Conservation (phyloP, 179 eudicot species). For the Spergularia azorica region DNA sequence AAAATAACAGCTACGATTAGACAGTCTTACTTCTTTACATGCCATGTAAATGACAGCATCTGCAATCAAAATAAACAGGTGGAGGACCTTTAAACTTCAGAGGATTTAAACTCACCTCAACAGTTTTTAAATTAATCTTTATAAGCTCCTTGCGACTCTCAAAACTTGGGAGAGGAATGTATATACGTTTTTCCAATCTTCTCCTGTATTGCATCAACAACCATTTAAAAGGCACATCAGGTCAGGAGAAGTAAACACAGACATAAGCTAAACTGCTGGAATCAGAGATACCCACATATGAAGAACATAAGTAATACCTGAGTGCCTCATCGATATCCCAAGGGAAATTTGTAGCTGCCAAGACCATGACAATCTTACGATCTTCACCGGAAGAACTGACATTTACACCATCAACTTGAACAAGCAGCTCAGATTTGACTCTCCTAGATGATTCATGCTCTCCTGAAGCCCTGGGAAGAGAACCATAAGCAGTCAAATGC, state of each 20-base stretch:
- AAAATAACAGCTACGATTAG: background rate
- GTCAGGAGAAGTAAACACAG: background rate
- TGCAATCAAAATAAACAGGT: background rate
- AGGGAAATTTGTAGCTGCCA: conserved; percentile 98
- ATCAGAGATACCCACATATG: conserved; percentile 9
- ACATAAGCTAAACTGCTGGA: conserved; percentile 5
- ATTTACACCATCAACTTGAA: conserved; percentile 97
- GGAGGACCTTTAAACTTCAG: background rate
- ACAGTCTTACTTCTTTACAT: background rate
- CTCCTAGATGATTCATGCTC: conserved; percentile 99
- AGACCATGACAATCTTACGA: conserved; percentile 97
- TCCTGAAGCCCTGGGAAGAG: conserved; percentile 82
- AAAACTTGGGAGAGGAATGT: conserved; percentile 90
- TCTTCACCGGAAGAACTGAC: conserved; percentile 80
- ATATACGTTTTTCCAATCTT: conserved; percentile 91
- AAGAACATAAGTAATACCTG: conserved; percentile 49
- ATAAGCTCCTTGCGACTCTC: conserved; percentile 97
- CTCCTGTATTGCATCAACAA: conserved; percentile 56
- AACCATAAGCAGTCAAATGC: conserved; percentile 16
- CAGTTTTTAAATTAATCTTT: conserved; percentile 85
- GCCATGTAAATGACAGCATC: background rate
- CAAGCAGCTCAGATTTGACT: conserved; percentile 97
- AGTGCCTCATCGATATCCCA: conserved; percentile 99
- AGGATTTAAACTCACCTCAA: conserved; percentile 71
- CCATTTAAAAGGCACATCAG: conserved; percentile 5